Conservation (phyloP, 1,139 yeast species). For the Lodderomyces metapsilosis region DNA sequence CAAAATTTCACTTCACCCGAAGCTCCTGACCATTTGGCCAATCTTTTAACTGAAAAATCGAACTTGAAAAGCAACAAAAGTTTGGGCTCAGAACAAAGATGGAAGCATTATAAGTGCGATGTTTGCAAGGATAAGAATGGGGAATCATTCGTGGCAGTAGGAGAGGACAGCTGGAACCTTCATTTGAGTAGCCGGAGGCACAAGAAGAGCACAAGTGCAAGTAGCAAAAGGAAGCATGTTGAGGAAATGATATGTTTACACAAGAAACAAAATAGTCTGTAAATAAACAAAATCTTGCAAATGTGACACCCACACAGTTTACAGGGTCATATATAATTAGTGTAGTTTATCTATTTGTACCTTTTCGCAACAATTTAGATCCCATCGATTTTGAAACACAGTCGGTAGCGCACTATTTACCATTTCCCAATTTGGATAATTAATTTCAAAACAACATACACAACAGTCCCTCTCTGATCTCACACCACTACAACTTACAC, state of each 20-base stretch:
- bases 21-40: not conserved
- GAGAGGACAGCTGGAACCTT: constrained; percentile 65
- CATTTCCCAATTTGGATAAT: not conserved
- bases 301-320: too few relatives aligned
- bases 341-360: too few relatives aligned
- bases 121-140: constrained; percentile 61
- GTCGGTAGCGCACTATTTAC: not conserved
- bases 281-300: too few relatives aligned
- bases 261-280: constrained; percentile 1
- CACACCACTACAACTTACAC: not conserved
- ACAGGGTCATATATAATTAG: too few relatives aligned
- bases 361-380: too few relatives aligned
- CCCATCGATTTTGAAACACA: not conserved
- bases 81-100: constrained; percentile 42
- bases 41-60: not conserved
- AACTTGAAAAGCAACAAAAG: constrained; percentile 5
- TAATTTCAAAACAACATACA: not conserved
- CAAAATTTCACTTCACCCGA: constrained; percentile 17
- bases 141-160: constrained; percentile 63
- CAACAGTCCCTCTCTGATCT: too few relatives aligned
- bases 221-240: constrained; percentile 18
- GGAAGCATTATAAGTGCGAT: constrained; percentile 72
- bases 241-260: constrained; percentile 10
- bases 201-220: constrained; percentile 22
- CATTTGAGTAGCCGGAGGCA: constrained; percentile 73